Base-by-base conservation (phyloP, 2,329 filamentous ascomycete species). In the Trichoderma harzianum region DNA sequence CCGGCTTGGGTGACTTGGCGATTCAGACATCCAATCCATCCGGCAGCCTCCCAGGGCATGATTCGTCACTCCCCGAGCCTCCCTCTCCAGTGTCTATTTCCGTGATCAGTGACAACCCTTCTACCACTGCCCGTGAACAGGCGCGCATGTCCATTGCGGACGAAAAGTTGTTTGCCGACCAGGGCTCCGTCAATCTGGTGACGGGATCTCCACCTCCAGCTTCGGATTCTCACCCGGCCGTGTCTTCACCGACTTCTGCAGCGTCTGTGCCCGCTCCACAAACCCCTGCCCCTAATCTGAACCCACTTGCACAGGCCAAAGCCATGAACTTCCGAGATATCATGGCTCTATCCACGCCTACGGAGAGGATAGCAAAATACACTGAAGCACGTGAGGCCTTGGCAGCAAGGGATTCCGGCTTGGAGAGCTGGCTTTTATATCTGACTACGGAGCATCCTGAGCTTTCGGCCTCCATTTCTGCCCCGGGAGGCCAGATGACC, bases 311-410 rank as follows among this genome's bases (percentile, higher is more conserved):
- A 28, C 73, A 70, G 28, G 61, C 77, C 12, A 77, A 77, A 61
- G 83, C 88, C 47, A 85, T 87, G 74, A 84, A 87, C 1, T 95
- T 97, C 81, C 89, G 90, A 65, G 92, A 97, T 72, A 97, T 98
- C 73, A 86, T 94, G 76, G 89, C 88, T 10, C 85, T 96, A 64
- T 85, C 88, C 18, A 89, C 88, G 2, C 81, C 90, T 0, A 80
- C 86, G 16, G 91, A 96, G 75, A 90, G 94, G 24, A 92, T 96
- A 72, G 84, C 86, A 57, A 91, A 90, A 16, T 97, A 93, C 79
- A 88, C 93, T 72, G 88, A 91, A 72, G 92, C 92, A 0, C 88
- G 93, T 58, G 83, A 88, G 18, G 88, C 92, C 60, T 94, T 94
- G 79, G 90, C 92, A 0, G 80, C 83, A 14, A 89, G 92, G 78